A percentile compares a stretch with the other conserved stretches of the same genome.
These are phyloP conservation scores for Arxiozyma heterogenica DNA, from an alignment of 1,139 yeast species.

Conservation along the genomic window DNA sequence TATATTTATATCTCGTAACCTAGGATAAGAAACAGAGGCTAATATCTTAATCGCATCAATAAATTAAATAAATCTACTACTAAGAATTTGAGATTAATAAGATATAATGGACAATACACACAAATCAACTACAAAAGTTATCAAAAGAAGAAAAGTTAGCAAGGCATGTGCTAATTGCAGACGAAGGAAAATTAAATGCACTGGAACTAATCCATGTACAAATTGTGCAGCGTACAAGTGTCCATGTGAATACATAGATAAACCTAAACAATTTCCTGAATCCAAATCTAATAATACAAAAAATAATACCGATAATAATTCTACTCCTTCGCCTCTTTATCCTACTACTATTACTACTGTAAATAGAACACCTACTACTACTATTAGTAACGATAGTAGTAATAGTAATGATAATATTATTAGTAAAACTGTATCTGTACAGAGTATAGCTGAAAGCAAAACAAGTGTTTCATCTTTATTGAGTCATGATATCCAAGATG, in stretches of 20 bases:
- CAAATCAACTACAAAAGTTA: background rate
- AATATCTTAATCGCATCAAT: no score
- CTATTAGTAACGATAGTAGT: no score
- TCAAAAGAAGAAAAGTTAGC: constrained; percentile 34
- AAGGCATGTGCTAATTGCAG: constrained; percentile 56
- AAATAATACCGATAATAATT: background rate
- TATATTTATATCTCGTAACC: background rate
- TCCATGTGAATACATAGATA: constrained; percentile 13
- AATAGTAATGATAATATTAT: background rate
- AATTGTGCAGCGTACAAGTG: constrained; percentile 25
- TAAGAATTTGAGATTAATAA: background rate
- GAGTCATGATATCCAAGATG: background rate
- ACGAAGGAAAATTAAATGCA: constrained; percentile 52
- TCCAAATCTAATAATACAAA: background rate
- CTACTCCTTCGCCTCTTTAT: background rate
- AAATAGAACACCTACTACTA: background rate
- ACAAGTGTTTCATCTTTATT: background rate
- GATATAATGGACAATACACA: background rate
- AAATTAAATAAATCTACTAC: no score
- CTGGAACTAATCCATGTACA: constrained; percentile 35
- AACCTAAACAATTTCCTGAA: background rate
- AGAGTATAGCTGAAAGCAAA: background rate
- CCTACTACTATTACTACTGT: background rate
- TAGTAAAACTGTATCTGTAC: background rate
- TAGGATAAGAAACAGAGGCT: background rate